A percentile compares a stretch with the other conserved stretches of the same genome.
Conservation (phyloP, 2,329 filamentous ascomycete genomes). For the Trichoderma citrinoviride region DNA sequence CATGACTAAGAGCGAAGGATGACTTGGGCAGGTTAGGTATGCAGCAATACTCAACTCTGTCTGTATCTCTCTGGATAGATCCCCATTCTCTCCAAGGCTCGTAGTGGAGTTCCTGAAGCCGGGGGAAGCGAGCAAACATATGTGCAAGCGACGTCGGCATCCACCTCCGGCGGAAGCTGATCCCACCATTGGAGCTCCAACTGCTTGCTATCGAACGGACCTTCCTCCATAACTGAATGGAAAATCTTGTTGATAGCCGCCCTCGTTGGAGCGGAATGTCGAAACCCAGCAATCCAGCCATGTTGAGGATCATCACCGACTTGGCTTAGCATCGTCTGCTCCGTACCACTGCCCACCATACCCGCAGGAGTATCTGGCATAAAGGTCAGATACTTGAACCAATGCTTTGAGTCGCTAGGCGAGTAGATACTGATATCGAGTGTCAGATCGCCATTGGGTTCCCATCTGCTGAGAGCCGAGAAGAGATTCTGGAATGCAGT, state of each 20-base stretch:
- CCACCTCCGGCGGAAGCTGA: slow-evolving; percentile 31
- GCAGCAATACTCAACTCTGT: slow-evolving; percentile 1
- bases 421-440: slow-evolving; percentile 38
- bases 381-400: slow-evolving; percentile 31
- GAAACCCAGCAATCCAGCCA: slow-evolving; percentile 2
- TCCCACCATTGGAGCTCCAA: slow-evolving; percentile 1
- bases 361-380: slow-evolving; percentile 16
- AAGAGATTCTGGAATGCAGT: slow-evolving; percentile 31
- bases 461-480: slow-evolving; percentile 32
- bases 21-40: not conserved
- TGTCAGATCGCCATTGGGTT: slow-evolving; percentile 29
- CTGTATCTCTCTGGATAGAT: not conserved
- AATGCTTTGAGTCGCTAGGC: slow-evolving; percentile 34
- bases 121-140: slow-evolving; percentile 34
- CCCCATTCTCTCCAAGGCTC: slow-evolving; percentile 37
- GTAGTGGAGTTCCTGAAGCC: slow-evolving; percentile 37
- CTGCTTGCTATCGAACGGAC: slow-evolving; percentile 20
- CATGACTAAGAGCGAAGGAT: not conserved
- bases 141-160: slow-evolving; percentile 29
- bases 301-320: slow-evolving; percentile 11
- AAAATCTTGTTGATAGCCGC: slow-evolving; percentile 23
- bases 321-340: not conserved
- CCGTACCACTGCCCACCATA: not conserved
- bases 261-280: slow-evolving; percentile 19
- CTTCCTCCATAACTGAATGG: slow-evolving; percentile 27